Percentiles rank a stretch among this genome's conserved stretches.
Conservation (phyloP, 176 grass and related monocot species). For the Ensete ventricosum region DNA sequence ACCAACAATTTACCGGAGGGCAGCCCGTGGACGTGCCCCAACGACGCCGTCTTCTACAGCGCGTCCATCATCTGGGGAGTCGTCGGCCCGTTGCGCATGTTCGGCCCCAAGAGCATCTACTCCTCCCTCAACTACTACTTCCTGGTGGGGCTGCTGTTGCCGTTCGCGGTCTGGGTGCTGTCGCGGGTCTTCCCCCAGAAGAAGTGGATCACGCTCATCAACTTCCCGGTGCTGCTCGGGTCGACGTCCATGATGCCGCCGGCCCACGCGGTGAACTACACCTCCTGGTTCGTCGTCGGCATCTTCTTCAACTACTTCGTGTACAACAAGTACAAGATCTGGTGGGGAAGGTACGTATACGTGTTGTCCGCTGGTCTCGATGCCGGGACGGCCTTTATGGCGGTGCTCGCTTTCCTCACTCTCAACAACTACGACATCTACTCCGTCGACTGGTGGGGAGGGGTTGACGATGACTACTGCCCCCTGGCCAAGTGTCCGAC, state of each 20-base stretch:
- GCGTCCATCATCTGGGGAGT: slow-evolving; percentile 93
- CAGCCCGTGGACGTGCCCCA: slow-evolving; percentile 85
- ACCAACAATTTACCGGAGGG: slow-evolving; percentile 26
- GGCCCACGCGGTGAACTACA: slow-evolving; percentile 55
- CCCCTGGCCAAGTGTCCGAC: slow-evolving; percentile 2
- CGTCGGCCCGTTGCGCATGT: slow-evolving; percentile 66
- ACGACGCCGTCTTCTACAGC: slow-evolving; percentile 74
- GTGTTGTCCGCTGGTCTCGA: slow-evolving; percentile 5
- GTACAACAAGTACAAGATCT: slow-evolving; percentile 19
- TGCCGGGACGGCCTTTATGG: slow-evolving; percentile 3
- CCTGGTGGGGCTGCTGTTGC: slow-evolving; percentile 47
- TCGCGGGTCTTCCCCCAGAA: slow-evolving; percentile 33
- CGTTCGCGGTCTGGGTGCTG: slow-evolving; percentile 44
- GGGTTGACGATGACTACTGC: not conserved
- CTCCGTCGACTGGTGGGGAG: slow-evolving; percentile 12
- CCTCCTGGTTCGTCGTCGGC: slow-evolving; percentile 58
- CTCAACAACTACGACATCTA: slow-evolving; percentile 7
- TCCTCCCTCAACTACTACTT: slow-evolving; percentile 76
- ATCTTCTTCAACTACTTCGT: slow-evolving; percentile 46
- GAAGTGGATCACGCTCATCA: slow-evolving; percentile 51
- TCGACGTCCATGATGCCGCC: slow-evolving; percentile 45
- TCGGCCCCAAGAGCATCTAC: slow-evolving; percentile 49
- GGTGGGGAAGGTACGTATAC: slow-evolving; percentile 3
- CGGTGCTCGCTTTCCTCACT: not conserved
- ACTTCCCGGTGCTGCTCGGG: slow-evolving; percentile 63